Evolutionary conservation across 2,329 filamentous ascomycete species (phyloP), one percentile per base, ranked within the genome.

Genomic region (Alternaria tenuissima): DNA sequence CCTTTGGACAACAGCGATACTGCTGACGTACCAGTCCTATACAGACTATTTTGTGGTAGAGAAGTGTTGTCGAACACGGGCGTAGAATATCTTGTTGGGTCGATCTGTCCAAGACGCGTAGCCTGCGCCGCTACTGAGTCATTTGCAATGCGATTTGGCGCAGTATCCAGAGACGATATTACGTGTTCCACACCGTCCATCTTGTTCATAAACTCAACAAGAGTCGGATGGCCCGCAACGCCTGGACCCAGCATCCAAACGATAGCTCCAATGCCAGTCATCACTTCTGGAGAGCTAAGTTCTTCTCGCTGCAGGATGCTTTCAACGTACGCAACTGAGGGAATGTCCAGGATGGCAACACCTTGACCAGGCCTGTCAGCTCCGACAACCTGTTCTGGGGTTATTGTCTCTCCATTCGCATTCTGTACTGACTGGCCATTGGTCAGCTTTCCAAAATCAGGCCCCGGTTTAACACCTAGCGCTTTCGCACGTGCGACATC

Each of bases 331-430:
- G 88, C 86, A 1, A 76, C 63, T 14, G 89, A 86, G 1, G 93
- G 92, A 7, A 99, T 77, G 68, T 98, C 94, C 41, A 96, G 82
- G 7, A 99, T 83, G 8, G 91, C 90, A 64, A 97, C 84, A 3
- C 92, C 94, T 56, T 84, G 86, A 11, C 93, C 93, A 6, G 86
- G 83, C 56, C 88, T 84, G 3, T 84, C 79, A 11, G 88, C 82
- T 1, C 86, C 92, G 52, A 99, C 74, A 1, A 98, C 93, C 89
- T 96, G 95, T 0, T 95, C 91, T 1, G 94, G 90, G 0, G 90
- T 95, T 30, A 99, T 87, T 0, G 85, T 85, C 7, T 82, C 83
- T 5, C 92, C 93, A 68, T 90, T 85, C 14, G 83, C 80, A 24
- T 87, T 88, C 54, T 82, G 79, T 1, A 95, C 88, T 48, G 78